These are phyloP conservation scores for Fusarium sp. DNA, from an alignment of 2,329 filamentous ascomycete species.

Conservation along the genomic window DNA sequence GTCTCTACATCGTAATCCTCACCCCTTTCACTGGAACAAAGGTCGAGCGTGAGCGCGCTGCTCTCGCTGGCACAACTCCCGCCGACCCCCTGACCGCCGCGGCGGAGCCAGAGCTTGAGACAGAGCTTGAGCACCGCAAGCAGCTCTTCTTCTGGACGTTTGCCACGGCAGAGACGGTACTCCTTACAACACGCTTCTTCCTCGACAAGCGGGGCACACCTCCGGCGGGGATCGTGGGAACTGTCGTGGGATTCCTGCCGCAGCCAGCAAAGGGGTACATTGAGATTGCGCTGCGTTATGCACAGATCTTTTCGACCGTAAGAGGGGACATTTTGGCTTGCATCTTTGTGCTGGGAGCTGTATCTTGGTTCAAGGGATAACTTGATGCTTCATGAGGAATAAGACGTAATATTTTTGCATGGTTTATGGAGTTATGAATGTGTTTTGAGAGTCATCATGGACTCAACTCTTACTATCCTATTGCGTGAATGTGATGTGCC, in stretches of 20 bases:
- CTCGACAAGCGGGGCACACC: constrained; percentile 71
- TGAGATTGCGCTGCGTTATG: constrained; percentile 71
- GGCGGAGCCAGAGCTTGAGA: constrained; percentile 42
- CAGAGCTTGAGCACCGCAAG: constrained; percentile 49
- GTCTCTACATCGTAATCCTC: constrained; percentile 75
- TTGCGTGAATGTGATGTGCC: not conserved
- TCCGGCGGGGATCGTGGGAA: constrained; percentile 72
- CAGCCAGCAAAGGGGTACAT: constrained; percentile 72
- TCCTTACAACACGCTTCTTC: constrained; percentile 79
- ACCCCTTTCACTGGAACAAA: constrained; percentile 77
- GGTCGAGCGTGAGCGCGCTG: constrained; percentile 64
- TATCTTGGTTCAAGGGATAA: constrained; percentile 56
- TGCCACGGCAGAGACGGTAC: constrained; percentile 78
- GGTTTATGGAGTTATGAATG: constrained; percentile 11
- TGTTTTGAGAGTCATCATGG: not conserved
- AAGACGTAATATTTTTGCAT: constrained; percentile 1
- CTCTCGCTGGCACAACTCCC: constrained; percentile 42
- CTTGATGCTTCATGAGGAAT: not conserved
- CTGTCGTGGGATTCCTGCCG: constrained; percentile 73
- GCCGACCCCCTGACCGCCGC: constrained; percentile 38
- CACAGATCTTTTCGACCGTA: constrained; percentile 77
- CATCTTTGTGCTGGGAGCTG: constrained; percentile 78
- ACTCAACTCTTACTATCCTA: not conserved
- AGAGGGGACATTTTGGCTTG: constrained; percentile 79
- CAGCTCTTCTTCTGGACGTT: constrained; percentile 80